Conservation (phyloP, 345 rosid genomes). For the Sonneratia alba region DNA sequence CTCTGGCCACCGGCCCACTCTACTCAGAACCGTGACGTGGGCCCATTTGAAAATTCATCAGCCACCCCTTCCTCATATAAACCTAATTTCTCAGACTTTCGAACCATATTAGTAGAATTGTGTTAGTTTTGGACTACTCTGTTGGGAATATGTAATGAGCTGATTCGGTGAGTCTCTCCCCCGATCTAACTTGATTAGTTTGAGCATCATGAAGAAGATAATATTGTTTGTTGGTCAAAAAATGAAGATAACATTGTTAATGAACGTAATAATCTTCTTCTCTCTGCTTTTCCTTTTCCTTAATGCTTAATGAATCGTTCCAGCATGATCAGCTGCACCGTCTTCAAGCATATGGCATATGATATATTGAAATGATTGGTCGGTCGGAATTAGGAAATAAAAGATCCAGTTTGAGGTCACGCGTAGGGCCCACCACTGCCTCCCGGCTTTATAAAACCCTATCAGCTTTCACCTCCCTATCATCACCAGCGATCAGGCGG, state of each 20-base stretch:
- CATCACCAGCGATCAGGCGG: background rate
- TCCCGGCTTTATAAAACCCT: conserved; percentile 5
- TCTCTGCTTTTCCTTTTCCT: too few species aligned
- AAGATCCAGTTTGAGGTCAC: background rate
- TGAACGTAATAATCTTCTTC: background rate
- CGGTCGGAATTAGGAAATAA: background rate
- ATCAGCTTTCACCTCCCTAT: background rate
- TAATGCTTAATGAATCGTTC: too few species aligned
- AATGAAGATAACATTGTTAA: background rate
- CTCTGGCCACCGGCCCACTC: too few species aligned
- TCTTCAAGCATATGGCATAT: background rate
- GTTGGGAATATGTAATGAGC: too few species aligned
- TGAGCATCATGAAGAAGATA: background rate
- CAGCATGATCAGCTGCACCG: background rate
- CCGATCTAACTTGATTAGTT: background rate
- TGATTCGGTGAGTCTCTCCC: too few species aligned
- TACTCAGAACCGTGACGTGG: too few species aligned
- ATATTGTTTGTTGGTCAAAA: background rate
- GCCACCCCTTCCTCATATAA: too few species aligned
- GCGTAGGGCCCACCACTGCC: background rate
- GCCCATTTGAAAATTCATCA: too few species aligned
- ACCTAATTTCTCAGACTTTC: too few species aligned
- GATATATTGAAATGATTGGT: conserved; percentile 7
- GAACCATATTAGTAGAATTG: too few species aligned
- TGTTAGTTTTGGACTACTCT: too few species aligned